These are phyloP conservation scores for Yamadazyma epiphylla DNA, from an alignment of 1,139 yeast genomes.

Conservation along the genomic window DNA sequence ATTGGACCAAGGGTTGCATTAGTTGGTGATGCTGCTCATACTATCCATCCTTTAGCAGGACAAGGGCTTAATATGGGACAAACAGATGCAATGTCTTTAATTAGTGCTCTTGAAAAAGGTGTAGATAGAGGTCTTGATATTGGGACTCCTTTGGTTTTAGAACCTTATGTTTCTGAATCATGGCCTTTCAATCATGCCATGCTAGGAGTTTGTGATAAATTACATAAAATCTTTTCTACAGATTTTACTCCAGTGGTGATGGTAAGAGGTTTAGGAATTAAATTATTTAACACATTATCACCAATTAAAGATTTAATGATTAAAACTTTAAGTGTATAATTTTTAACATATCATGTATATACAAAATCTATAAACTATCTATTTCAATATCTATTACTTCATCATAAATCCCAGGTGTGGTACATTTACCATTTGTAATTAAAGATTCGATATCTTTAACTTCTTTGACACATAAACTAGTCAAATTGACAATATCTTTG, in stretches of 20 bases:
- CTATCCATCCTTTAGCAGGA: slow-evolving; percentile 96
- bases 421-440: slow-evolving; percentile 48
- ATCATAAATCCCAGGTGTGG: slow-evolving; percentile 45
- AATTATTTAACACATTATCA: slow-evolving; percentile 57
- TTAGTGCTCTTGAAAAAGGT: slow-evolving; percentile 67
- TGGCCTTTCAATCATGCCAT: slow-evolving; percentile 77
- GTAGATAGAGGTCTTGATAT: slow-evolving; percentile 79
- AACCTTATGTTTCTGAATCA: slow-evolving; percentile 78
- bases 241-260: slow-evolving; percentile 72
- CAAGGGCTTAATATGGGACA: slow-evolving; percentile 99
- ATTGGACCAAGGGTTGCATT: slow-evolving; percentile 81
- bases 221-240: slow-evolving; percentile 82
- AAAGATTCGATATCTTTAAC: slow-evolving; percentile 71
- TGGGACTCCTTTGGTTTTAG: slow-evolving; percentile 78
- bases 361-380: slow-evolving; percentile 1
- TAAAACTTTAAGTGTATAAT: slow-evolving; percentile 13
- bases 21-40: slow-evolving; percentile 97
- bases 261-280: slow-evolving; percentile 73
- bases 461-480: slow-evolving; percentile 84
- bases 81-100: slow-evolving; percentile 75
- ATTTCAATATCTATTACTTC: slow-evolving; percentile 46
- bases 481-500: slow-evolving; percentile 55
- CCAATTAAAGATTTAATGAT: slow-evolving; percentile 55
- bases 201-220: slow-evolving; percentile 86
- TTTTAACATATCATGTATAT: background rate